Base-by-base conservation (phyloP, 768 basidiomycete genomes). In the Serpula lacrymans region DNA sequence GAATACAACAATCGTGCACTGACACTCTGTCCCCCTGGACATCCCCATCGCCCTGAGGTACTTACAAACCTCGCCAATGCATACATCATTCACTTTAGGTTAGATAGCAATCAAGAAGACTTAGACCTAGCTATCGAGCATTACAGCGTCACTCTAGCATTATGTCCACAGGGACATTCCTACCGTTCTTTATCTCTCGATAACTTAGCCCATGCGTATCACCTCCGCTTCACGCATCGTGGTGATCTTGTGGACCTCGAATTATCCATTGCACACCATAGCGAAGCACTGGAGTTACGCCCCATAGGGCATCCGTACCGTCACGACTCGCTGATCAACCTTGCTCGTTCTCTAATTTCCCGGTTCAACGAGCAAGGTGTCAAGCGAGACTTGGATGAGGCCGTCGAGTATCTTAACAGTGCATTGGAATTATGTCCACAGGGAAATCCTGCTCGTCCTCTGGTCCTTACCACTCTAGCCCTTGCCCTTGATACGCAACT, bases 191-290 rank as follows among this genome's bases (percentile, higher is more conserved):
- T 45, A 12, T 40, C 47, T 20, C 40, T 56, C 26, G 46, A 48
- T 34, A 47, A 46, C 31, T 32, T 63, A 17, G 59, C 59, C 14
- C 45, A 37, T 31, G 58, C 54, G 6, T 35, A 62, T 34, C 48
- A 49, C 41, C 48, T 59, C 33, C 57, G 51, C 26, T 52, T 53
- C 24, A 45, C 46, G 12, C 50, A 45, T 22, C n/a, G 40, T 21
- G 51, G 53, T 1, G 13, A 25, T 0, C 29, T 44, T 23, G 17
- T 14, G 21, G 46, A 47, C 42, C 24, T 49, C 16, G 39, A 51
- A 21, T 30, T 50, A 18, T 42, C 46, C 8, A 43, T 53, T 26
- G 25, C 17, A 22, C 31, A 18, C n/a, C 23, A 35, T 12, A 20
- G 28, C 27, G 35, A 48, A 16, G 43, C 31, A 11, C 16, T 50